Percentiles rank a stretch among this genome's conserved stretches.
phyloP scores from a whole-genome alignment of 1,284 basidiomycete genomes.

The Irpex sp. region DNA sequence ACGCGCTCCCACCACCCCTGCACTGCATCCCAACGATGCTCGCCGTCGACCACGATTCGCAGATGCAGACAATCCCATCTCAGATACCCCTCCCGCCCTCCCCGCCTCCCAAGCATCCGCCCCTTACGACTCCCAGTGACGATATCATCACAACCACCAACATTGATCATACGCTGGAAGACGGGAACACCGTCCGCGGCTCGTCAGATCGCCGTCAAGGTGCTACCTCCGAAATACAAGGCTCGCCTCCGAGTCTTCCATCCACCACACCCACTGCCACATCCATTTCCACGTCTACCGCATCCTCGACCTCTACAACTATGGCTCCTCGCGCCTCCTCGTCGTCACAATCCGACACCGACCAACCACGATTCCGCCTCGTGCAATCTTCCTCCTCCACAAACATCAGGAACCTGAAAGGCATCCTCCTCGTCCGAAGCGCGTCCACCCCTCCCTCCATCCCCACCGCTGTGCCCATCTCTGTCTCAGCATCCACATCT shows the following conservation, averaged over 20 bases:
- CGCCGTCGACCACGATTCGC: neutral
- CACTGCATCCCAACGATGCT: neutral
- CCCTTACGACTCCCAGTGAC: neutral
- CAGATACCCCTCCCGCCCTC: neutral
- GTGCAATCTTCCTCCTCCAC: neutral
- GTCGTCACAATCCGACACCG: too few species aligned
- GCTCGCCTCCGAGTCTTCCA: neutral
- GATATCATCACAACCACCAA: neutral
- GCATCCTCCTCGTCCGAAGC: constrained; percentile 7
- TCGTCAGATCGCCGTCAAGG: neutral
- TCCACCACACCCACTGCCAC: neutral
- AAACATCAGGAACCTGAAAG: constrained; percentile 3
- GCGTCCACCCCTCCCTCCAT: constrained; percentile 30
- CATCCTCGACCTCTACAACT: neutral
- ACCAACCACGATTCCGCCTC: neutral
- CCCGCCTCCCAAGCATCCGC: neutral
- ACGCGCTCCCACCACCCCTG: neutral
- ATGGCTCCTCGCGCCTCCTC: too few species aligned
- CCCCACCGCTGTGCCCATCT: constrained; percentile 14
- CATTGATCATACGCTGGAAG: neutral
- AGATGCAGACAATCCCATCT: neutral
- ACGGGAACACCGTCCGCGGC: neutral
- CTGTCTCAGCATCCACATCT: too few species aligned
- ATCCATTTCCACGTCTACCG: too few species aligned
- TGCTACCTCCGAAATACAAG: neutral